Conservation (phyloP, 768 basidiomycete genomes). For the Leucogyrophana mollusca region DNA sequence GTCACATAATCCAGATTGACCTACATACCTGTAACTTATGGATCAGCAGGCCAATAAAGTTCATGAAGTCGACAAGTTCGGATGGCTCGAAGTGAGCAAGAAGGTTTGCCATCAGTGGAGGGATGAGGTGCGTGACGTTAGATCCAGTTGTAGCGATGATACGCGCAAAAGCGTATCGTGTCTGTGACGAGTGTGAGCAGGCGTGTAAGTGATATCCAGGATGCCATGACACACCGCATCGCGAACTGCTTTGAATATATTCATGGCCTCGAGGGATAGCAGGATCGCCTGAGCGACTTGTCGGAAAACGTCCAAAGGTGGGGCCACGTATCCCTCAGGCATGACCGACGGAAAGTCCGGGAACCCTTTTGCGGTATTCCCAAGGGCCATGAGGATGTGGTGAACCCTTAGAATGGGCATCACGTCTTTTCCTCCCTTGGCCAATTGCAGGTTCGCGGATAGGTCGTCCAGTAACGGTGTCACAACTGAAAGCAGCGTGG, state of each 20-base stretch:
- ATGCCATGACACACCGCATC: constrained; percentile 80
- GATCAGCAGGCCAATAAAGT: constrained; percentile 87
- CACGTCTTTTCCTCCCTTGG: constrained; percentile 62
- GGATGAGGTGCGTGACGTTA: constrained; percentile 82
- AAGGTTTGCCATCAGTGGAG: constrained; percentile 86
- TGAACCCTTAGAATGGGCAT: constrained; percentile 85
- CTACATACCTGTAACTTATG: constrained; percentile 81
- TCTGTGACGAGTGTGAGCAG: constrained; percentile 43
- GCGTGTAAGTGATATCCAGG: background rate
- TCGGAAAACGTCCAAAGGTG: constrained; percentile 76
- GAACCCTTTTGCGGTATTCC: constrained; percentile 94
- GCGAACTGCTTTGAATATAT: constrained; percentile 79
- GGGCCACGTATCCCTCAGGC: constrained; percentile 63
- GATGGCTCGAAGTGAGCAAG: constrained; percentile 88
- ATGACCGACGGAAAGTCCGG: constrained; percentile 81
- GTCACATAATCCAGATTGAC: background rate
- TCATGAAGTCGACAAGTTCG: constrained; percentile 94
- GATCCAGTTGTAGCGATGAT: constrained; percentile 89
- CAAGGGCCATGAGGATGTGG: constrained; percentile 91
- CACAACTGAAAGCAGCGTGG: constrained; percentile 71
- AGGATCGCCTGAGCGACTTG: constrained; percentile 86
- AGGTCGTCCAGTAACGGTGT: constrained; percentile 81
- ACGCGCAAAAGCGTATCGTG: constrained; percentile 90
- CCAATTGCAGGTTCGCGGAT: constrained; percentile 51
- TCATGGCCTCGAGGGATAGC: constrained; percentile 86